These are phyloP conservation scores for Pseudotulostoma volvatum DNA, from an alignment of 495 filamentous ascomycete genomes.

Conservation along the genomic window DNA sequence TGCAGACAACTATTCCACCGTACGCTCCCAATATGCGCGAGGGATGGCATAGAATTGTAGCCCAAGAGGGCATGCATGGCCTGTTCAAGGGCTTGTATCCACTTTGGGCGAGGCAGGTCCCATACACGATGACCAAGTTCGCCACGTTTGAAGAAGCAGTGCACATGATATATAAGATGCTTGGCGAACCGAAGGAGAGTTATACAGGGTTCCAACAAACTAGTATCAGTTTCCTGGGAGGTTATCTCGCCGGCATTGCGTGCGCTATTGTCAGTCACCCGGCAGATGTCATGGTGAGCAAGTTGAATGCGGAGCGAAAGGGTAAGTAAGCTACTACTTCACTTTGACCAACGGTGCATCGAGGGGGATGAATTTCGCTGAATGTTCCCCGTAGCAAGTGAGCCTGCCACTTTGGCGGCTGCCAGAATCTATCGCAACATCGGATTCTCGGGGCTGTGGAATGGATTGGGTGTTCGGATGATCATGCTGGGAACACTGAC, in stretches of 20 bases:
- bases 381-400: constrained; percentile 38
- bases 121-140: constrained; percentile 66
- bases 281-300: constrained; percentile 60
- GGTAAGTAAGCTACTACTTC: constrained; percentile 22
- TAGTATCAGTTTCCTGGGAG: constrained; percentile 50
- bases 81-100: constrained; percentile 56
- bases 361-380: too few species aligned
- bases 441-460: constrained; percentile 54
- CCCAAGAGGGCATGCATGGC: constrained; percentile 40
- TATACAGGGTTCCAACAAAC: constrained; percentile 49
- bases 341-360: too few species aligned
- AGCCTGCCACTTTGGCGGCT: constrained; percentile 44
- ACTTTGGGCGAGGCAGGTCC: constrained; percentile 56
- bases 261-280: constrained; percentile 50
- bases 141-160: constrained; percentile 59
- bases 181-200: constrained; percentile 49
- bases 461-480: constrained; percentile 48
- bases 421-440: constrained; percentile 56
- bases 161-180: constrained; percentile 39
- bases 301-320: constrained; percentile 48
- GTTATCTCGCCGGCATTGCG: constrained; percentile 57
- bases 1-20: constrained; percentile 55
- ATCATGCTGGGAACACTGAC: constrained; percentile 49
- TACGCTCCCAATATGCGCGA: constrained; percentile 44
- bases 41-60: constrained; percentile 43